Conservation (phyloP, 192 early-diverging fungal species). For the Backusella morwellensis region DNA sequence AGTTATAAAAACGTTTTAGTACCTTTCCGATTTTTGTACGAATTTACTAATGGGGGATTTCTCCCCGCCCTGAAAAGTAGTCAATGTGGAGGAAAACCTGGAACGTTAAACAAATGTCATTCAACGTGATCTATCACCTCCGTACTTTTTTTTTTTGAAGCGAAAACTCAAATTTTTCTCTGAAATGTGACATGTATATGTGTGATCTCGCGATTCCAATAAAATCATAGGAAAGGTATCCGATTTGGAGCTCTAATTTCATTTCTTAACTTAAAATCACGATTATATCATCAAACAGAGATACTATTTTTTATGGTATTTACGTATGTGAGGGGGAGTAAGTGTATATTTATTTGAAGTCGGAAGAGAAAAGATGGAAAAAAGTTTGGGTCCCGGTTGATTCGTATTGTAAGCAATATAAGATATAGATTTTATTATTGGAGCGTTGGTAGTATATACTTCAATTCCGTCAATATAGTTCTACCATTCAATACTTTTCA, state of each 20-base stretch:
- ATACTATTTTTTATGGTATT: not conserved
- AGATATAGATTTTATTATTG: not conserved
- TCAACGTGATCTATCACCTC: not conserved
- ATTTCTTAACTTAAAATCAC: not conserved
- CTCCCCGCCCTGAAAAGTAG: not conserved
- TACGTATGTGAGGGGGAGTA: not conserved
- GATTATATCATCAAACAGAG: not conserved
- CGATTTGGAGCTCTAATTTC: not conserved
- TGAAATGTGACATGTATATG: not conserved
- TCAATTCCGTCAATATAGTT: not conserved
- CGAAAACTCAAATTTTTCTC: not conserved
- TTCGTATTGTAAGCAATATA: not conserved
- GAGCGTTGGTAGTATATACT: not conserved
- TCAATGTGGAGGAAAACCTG: not conserved
- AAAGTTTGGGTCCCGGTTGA: not conserved
- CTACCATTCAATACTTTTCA: not conserved
- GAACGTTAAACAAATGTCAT: not conserved
- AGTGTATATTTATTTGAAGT: not conserved
- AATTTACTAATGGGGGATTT: constrained; percentile 4
- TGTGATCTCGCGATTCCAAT: not conserved
- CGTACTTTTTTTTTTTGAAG: not conserved
- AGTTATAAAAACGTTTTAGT: not conserved
- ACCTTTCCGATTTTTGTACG: not conserved
- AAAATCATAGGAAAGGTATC: not conserved
- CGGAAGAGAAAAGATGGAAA: not conserved